Percentiles rank a stretch among this genome's conserved stretches.
Conservation (phyloP, 495 filamentous ascomycete genomes). For the Aspergillus baeticus region DNA sequence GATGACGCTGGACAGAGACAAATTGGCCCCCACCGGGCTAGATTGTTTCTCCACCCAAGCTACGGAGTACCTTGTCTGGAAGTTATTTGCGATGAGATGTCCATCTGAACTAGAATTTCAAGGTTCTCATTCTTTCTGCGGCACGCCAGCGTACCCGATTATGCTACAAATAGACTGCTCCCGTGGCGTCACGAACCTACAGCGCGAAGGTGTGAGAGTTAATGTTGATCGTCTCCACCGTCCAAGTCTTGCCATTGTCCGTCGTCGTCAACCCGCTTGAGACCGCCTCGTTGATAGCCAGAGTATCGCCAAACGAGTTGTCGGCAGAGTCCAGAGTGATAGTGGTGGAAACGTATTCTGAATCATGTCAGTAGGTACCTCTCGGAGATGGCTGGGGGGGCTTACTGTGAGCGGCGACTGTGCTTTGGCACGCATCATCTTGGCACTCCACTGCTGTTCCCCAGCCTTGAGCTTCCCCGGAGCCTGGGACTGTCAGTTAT, state of each 20-base stretch:
- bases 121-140: no score
- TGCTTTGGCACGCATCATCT: constrained; percentile 27
- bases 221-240: constrained; percentile 31
- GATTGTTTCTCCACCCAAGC: no score
- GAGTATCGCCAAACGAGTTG: constrained; percentile 25
- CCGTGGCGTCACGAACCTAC: not conserved
- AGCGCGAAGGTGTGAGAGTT: constrained; percentile 29
- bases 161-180: not conserved
- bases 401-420: constrained; percentile 29
- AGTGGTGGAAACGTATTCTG: constrained; percentile 32
- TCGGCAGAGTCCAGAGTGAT: constrained; percentile 30
- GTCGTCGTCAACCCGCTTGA: constrained; percentile 26
- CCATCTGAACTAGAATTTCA: no score
- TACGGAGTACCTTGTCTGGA: no score
- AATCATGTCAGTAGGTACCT: not conserved
- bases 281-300: constrained; percentile 26
- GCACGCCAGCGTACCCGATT: not conserved
- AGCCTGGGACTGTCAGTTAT: constrained; percentile 7
- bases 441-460: constrained; percentile 43
- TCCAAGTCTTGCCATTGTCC: constrained; percentile 26
- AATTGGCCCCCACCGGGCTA: no score
- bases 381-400: not conserved
- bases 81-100: no score
- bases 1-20: no score
- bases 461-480: constrained; percentile 35